Conservation (phyloP, 2,329 filamentous ascomycete species). For the Setomelanomma holmii region DNA sequence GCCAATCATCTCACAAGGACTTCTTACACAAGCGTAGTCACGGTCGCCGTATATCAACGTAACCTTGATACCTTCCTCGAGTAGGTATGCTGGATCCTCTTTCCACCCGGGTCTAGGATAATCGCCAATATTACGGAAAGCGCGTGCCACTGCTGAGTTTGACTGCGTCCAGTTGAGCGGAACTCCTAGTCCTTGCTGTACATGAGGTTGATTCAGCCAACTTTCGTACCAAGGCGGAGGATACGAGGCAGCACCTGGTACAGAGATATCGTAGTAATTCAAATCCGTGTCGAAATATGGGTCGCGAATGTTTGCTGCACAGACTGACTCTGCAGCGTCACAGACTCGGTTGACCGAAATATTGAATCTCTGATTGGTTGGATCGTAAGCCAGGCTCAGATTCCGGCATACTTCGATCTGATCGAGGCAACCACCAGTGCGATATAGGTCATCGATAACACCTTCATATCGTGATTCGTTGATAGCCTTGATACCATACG, state of each 20-base stretch:
- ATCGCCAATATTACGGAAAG: slow-evolving; percentile 59
- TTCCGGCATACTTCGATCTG: slow-evolving; percentile 60
- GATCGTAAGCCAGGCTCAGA: slow-evolving; percentile 57
- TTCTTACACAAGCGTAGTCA: slow-evolving; percentile 51
- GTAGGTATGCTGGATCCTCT: slow-evolving; percentile 59
- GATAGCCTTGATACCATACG: slow-evolving; percentile 62
- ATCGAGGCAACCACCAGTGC: slow-evolving; percentile 61
- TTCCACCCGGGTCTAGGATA: slow-evolving; percentile 57
- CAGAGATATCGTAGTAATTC: slow-evolving; percentile 66
- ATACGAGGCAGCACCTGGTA: slow-evolving; percentile 53
- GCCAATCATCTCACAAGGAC: neutral
- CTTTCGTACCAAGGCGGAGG: slow-evolving; percentile 56
- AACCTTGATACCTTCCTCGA: slow-evolving; percentile 55
- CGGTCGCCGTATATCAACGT: slow-evolving; percentile 41
- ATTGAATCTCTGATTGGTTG: slow-evolving; percentile 53
- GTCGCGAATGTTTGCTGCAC: slow-evolving; percentile 53
- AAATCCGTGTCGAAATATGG: slow-evolving; percentile 54
- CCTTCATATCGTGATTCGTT: slow-evolving; percentile 56
- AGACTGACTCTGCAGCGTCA: slow-evolving; percentile 54
- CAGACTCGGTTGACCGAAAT: slow-evolving; percentile 52
- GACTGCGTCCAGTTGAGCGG: slow-evolving; percentile 64
- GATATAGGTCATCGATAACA: slow-evolving; percentile 55
- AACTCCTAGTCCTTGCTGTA: slow-evolving; percentile 63
- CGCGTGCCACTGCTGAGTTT: slow-evolving; percentile 50
- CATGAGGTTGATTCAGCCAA: slow-evolving; percentile 64